Base-by-base conservation (phyloP, 2,329 filamentous ascomycete genomes). In the Zymoseptoria pseudotritici region DNA sequence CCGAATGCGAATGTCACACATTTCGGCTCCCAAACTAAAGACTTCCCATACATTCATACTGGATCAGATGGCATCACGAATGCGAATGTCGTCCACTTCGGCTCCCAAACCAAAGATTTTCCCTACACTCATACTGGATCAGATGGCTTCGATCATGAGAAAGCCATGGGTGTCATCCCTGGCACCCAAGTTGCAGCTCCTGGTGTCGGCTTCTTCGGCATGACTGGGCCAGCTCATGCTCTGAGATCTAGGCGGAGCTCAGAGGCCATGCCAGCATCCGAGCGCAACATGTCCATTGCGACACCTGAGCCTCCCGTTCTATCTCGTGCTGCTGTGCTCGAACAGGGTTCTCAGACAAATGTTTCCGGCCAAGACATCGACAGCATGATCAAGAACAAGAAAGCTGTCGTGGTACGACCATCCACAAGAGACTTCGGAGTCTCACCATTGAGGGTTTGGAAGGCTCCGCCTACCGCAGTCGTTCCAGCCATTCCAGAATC, bases 331-430 rank as follows among this genome's bases (percentile, higher is more conserved):
- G 58, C 62, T 3, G 68, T 70, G 65, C 57, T 80, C 20, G 90
- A 96, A 68, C 87, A 88, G 65, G 84, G 86, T 57, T 88, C 89
- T 13, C 93, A 97, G 75, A 97, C 92, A 22, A 81, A 87, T 49
- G 79, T 97, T 29, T 95, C 91, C n/a, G 84, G 89, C 0, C 84
- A 88, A 55, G 86, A 88, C 58, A 90, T 96, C 64, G 91, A 96
- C 66, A 82, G 85, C 58, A 80, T 96, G 69, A 76, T 95, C 58
- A 82, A 82, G 65, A 79, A 81, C 57, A 85, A 83, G 66, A 72
- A 49, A 42, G 57, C 55, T 10, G 53, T 56, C 13, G 63, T 61
- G 53, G 56, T 22, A 54, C 20, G 52, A 59, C 49, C 46, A 26
- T 31, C 60, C 5, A 55, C 55, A 17, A 62, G 50, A 50, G 64